Base-by-base conservation (phyloP, 495 filamentous ascomycete species). In the Achaetomiella virescens region DNA sequence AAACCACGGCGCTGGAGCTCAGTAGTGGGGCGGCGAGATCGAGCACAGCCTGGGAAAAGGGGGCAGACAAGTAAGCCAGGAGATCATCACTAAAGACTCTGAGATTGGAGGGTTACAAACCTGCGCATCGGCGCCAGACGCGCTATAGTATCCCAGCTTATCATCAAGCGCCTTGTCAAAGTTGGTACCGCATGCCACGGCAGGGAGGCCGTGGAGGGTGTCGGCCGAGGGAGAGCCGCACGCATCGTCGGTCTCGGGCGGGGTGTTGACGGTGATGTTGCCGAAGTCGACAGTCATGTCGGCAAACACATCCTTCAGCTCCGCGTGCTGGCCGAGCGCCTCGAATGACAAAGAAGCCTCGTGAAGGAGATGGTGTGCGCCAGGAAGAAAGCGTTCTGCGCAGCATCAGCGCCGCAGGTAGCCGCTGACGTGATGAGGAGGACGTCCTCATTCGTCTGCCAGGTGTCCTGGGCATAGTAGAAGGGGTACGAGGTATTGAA, bases 141-240 rank as follows among this genome's bases (percentile, higher is more conserved):
- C 53, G 35, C 48, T 61, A 29, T 61, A 61, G 48, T 52, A 61
- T 8, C 59, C 54, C 6, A 61, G 48, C 18, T 46, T 52, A 17
- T 50, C 52, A 47, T 61, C 48, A n/a, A 61, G 59, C 5, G 53
- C 22, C 24, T 55, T 29, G 43, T 61, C 54, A 31, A 61, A 61
- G 20, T 51, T 40, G 12, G 18, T 2, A 14, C 59, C 59, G 50
- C 59, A 61, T 9, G 46, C 4, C 21, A 53, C 54, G 22, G 54
- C 59, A 31, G 59, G 59, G 9, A 57, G 59, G 22, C 59, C 59
- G 12, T 33, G 20, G 14, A 61, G 47, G 20, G 48, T 57, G n/a
- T 43, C 38, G 17, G 31, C 33, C 14, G 21, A 21, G 22, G 55
- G 54, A 2, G 33, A 42, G 15, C 52, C 59, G 38, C 59, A 61